Evolutionary conservation across 345 rosid species (phyloP).

Genomic region (Gossypium anomalum): DNA sequence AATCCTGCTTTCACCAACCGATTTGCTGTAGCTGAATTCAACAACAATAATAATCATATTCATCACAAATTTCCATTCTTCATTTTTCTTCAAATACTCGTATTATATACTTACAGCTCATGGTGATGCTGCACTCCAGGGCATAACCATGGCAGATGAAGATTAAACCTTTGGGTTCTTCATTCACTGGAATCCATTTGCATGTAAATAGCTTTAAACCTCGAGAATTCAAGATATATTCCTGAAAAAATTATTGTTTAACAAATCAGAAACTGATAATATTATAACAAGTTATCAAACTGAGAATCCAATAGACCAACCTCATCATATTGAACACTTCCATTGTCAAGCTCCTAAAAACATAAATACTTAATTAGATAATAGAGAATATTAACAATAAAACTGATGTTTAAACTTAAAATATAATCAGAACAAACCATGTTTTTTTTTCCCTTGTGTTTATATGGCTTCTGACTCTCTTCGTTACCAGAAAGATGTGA

Average conservation of each 20-base stretch:
- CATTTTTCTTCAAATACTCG: background rate
- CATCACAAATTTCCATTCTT: background rate
- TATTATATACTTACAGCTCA: conserved; percentile 48
- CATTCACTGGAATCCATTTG: conserved; percentile 51
- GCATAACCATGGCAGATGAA: conserved; percentile 87
- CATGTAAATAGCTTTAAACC: conserved; percentile 71
- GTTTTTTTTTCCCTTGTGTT: no score
- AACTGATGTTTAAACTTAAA: background rate
- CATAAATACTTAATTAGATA: background rate
- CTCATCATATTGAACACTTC: conserved; percentile 3
- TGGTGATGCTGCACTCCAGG: conserved; percentile 91
- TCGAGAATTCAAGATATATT: conserved; percentile 46
- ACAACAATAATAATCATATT: background rate
- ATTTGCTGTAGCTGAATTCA: conserved; percentile 55
- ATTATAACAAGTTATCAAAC: background rate
- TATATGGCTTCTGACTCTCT: background rate
- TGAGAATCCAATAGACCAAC: background rate
- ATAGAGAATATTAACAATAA: background rate
- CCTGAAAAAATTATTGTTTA: conserved; percentile 29
- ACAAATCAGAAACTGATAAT: background rate
- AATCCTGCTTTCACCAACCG: conserved; percentile 59
- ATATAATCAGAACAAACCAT: background rate
- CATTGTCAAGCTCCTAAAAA: conserved; percentile 8
- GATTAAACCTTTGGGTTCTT: conserved; percentile 65
- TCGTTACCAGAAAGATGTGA: background rate